phyloP scores from a whole-genome alignment of 2,329 filamentous ascomycete species.

The Septoria linicola region DNA sequence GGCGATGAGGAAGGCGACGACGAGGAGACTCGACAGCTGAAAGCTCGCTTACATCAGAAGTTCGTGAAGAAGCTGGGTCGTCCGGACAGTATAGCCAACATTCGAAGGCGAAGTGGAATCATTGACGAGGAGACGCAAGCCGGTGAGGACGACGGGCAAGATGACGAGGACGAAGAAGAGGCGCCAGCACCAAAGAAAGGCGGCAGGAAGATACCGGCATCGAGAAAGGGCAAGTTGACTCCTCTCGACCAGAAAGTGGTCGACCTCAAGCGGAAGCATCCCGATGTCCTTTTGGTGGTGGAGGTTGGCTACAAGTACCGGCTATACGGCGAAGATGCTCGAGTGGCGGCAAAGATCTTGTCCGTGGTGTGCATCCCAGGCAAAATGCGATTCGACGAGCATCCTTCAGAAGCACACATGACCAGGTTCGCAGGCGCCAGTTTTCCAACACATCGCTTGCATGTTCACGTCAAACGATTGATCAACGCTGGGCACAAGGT shows the following conservation, averaged over 20 bases:
- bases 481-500: slow-evolving; percentile 94
- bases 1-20: slow-evolving; percentile 48
- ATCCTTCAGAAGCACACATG: slow-evolving; percentile 87
- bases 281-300: slow-evolving; percentile 85
- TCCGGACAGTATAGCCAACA: slow-evolving; percentile 72
- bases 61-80: slow-evolving; percentile 90
- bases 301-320: slow-evolving; percentile 98
- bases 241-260: slow-evolving; percentile 92
- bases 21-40: slow-evolving; percentile 56
- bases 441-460: slow-evolving; percentile 85
- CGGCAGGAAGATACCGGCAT: slow-evolving; percentile 49
- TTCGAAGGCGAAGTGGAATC: slow-evolving; percentile 60
- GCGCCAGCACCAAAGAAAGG: slow-evolving; percentile 50
- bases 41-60: slow-evolving; percentile 71
- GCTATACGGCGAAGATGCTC: slow-evolving; percentile 94
- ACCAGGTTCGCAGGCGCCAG: slow-evolving; percentile 93
- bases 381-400: slow-evolving; percentile 91
- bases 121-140: slow-evolving; percentile 55
- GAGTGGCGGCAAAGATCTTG: slow-evolving; percentile 82
- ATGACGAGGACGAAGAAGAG: slow-evolving; percentile 56
- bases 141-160: slow-evolving; percentile 55
- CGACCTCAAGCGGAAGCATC: slow-evolving; percentile 87
- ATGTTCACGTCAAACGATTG: slow-evolving; percentile 90
- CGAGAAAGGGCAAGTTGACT: slow-evolving; percentile 80
- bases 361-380: slow-evolving; percentile 96